phyloP scores from a whole-genome alignment of 2,329 filamentous ascomycete species.

The Penicillium brevicompactum region DNA sequence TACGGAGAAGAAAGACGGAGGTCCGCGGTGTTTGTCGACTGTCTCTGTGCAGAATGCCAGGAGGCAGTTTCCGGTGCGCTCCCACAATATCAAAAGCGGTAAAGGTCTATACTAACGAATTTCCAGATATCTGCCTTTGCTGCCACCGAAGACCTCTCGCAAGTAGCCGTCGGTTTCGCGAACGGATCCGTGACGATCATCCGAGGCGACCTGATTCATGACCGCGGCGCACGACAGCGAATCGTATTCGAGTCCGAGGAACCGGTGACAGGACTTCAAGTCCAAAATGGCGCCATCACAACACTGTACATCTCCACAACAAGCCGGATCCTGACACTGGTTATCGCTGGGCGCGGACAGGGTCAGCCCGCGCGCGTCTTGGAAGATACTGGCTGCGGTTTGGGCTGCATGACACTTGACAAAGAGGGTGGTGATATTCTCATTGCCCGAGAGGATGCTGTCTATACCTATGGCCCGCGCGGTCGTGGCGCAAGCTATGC shows the following conservation, averaged over 20 bases:
- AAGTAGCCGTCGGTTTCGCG: constrained; percentile 92
- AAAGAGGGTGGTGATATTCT: constrained; percentile 79
- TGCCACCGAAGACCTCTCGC: constrained; percentile 82
- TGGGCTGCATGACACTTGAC: constrained; percentile 94
- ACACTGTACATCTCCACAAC: constrained; percentile 93
- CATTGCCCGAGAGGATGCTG: constrained; percentile 90
- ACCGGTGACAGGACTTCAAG: constrained; percentile 88
- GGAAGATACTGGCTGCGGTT: constrained; percentile 84
- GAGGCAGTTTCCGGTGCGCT: constrained; percentile 82
- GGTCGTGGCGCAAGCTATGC: constrained; percentile 86
- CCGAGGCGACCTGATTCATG: constrained; percentile 90
- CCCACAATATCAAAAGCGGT: neutral
- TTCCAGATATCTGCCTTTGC: constrained; percentile 75
- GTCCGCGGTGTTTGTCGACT: constrained; percentile 84
- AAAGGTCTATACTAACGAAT: constrained; percentile 1
- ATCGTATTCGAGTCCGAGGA: constrained; percentile 97
- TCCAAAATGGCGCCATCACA: constrained; percentile 65
- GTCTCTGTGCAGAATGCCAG: constrained; percentile 84
- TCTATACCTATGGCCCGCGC: constrained; percentile 87
- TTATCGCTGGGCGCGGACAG: constrained; percentile 85
- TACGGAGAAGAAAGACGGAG: constrained; percentile 89
- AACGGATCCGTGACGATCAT: constrained; percentile 95
- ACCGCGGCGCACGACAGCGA: constrained; percentile 89
- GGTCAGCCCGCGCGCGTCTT: constrained; percentile 84
- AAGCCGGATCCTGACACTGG: constrained; percentile 79